A percentile compares a stretch with the other conserved stretches of the same genome.
phyloP scores from a whole-genome alignment of 192 early-diverging fungal species.

The Gamsiella multidivaricata region DNA sequence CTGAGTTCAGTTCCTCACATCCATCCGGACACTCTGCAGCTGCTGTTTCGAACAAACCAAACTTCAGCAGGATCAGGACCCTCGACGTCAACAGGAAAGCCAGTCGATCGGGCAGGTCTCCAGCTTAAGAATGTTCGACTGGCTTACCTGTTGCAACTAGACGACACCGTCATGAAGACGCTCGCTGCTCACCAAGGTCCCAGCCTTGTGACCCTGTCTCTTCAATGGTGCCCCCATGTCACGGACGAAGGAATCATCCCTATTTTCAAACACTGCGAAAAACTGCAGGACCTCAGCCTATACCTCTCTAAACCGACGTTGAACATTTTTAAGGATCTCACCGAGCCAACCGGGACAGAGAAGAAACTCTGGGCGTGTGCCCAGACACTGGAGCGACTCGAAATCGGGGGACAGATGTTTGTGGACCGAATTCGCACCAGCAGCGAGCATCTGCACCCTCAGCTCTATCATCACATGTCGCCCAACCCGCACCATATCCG shows the following conservation, averaged over 20 bases:
- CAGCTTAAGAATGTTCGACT: constrained; percentile 35
- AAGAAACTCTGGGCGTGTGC: constrained; percentile 42
- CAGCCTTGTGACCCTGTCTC: constrained; percentile 21
- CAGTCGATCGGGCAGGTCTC: neutral
- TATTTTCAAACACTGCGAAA: constrained; percentile 25
- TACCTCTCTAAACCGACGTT: constrained; percentile 36
- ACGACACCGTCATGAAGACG: constrained; percentile 30
- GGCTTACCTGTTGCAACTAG: constrained; percentile 32
- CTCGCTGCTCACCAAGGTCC: constrained; percentile 20
- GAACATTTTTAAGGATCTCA: constrained; percentile 21
- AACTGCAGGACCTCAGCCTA: constrained; percentile 32
- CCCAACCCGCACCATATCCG: constrained; percentile 41
- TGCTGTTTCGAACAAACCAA: constrained; percentile 7
- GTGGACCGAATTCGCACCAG: constrained; percentile 25
- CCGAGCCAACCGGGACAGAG: neutral
- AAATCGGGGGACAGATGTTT: constrained; percentile 47
- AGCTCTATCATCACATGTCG: constrained; percentile 49
- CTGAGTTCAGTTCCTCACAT: constrained; percentile 28
- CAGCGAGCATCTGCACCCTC: constrained; percentile 44
- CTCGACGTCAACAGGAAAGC: neutral
- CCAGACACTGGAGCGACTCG: constrained; percentile 35
- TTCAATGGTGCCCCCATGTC: constrained; percentile 49
- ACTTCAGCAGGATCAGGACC: neutral
- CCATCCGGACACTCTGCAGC: constrained; percentile 1
- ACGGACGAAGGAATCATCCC: constrained; percentile 36